Conservation (phyloP, 192 early-diverging fungal species). For the Backusella macrospora region DNA sequence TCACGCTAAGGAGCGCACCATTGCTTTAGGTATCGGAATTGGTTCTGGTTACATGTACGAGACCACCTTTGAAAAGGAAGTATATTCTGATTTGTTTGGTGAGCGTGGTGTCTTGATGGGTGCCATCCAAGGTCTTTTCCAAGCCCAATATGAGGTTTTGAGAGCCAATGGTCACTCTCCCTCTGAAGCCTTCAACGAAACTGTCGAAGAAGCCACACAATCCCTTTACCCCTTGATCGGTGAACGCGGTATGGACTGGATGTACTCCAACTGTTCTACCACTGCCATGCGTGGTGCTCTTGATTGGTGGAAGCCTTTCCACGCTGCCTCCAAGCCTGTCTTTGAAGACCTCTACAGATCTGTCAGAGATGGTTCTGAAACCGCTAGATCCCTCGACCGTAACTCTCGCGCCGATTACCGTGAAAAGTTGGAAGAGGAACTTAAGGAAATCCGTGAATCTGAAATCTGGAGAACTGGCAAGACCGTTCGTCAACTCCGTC, state of each 20-base stretch:
- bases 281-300: conserved; percentile 95
- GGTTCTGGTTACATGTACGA: conserved; percentile 98
- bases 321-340: conserved; percentile 89
- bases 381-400: conserved; percentile 80
- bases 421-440: conserved; percentile 90
- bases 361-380: conserved; percentile 88
- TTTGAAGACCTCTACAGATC: conserved; percentile 88
- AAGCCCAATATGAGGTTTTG: conserved; percentile 96
- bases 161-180: conserved; percentile 90
- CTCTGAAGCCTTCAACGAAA: conserved; percentile 99
- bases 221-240: conserved; percentile 96
- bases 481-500: conserved; percentile 86
- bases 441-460: conserved; percentile 82
- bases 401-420: conserved; percentile 94
- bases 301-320: conserved; percentile 96
- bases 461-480: conserved; percentile 95
- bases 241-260: conserved; percentile 94
- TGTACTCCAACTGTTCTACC: conserved; percentile 97
- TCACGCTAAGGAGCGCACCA: conserved; percentile 90
- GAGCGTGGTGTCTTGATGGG: conserved; percentile 99
- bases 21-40: conserved; percentile 90
- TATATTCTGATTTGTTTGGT: conserved; percentile 93
- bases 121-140: conserved; percentile 95
- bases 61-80: conserved; percentile 96
- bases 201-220: conserved; percentile 98